Percentiles rank a stretch among this genome's conserved stretches.
These are phyloP conservation scores for Aspergillus eucalypticola DNA, from an alignment of 2,329 filamentous ascomycete species.

Conservation along the genomic window DNA sequence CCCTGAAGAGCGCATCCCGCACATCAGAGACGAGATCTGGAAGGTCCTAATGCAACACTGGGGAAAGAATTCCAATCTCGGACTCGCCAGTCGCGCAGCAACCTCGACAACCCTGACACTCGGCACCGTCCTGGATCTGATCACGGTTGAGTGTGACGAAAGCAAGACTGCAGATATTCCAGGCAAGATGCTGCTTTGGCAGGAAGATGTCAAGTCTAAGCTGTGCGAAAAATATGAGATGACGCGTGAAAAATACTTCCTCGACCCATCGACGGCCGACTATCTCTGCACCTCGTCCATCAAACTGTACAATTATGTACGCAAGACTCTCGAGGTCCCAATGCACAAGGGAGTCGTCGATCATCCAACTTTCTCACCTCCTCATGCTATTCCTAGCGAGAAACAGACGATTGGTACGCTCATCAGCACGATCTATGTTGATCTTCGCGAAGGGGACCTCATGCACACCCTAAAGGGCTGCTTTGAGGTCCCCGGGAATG, in stretches of 20 bases:
- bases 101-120: conserved; percentile 1
- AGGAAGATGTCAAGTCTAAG: background rate
- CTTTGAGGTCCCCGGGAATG: background rate
- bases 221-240: conserved; percentile 13
- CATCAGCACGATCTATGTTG: conserved; percentile 28
- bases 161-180: background rate
- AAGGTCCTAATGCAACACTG: conserved; percentile 21
- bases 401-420: conserved; percentile 26
- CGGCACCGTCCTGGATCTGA: conserved; percentile 9
- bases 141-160: background rate
- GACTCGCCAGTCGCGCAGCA: conserved; percentile 17
- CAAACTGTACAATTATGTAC: conserved; percentile 39
- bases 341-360: conserved; percentile 35
- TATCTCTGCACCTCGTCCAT: conserved; percentile 35
- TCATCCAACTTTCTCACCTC: conserved; percentile 25
- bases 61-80: conserved; percentile 10
- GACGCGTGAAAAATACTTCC: conserved; percentile 20
- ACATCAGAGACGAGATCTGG: conserved; percentile 11
- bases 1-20: background rate
- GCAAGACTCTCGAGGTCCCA: conserved; percentile 34
- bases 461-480: background rate
- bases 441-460: conserved; percentile 22
- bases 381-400: background rate
- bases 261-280: conserved; percentile 9
- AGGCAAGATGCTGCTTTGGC: conserved; percentile 7